Evolutionary conservation across 2,329 filamentous ascomycete genomes (phyloP), one percentile per base, ranked within the genome.

Genomic region (Berkeleyomyces basicola): DNA sequence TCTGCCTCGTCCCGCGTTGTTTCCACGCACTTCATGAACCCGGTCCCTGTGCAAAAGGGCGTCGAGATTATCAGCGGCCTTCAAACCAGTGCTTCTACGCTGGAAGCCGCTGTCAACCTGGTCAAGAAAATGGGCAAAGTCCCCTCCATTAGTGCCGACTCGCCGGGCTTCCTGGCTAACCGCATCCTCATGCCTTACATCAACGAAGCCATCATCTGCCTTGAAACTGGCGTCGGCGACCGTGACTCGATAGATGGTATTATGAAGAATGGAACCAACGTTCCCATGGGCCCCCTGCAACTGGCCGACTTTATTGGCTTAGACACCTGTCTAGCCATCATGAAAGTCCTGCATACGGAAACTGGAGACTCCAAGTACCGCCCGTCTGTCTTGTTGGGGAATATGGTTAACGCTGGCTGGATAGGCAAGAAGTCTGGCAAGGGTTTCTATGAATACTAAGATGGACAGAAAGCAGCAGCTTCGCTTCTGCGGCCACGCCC

Each of bases 21-120:
- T 62, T 90, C 89, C 60, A 97, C 93, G 14, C 93, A 99, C 74
- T 99, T 99, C 75, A 99, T 99, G 93, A 99, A 99, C 78, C 93
- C 93, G 0, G 93, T 99, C 0, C 93, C 93, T 1, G 77, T 99
- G 40, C 93, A 97, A 72, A 96, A 96, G 74, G 93, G 93, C 61
- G 93, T 99, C 4, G 93, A 99, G 76, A 96, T 99, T 70, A 97
- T 99, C 72, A 86, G 88, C 60, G 93, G 90, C 39, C 79, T 99
- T 39, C 93, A 99, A 74, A 99, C 93, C 2, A 93, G 88, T 64
- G 77, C 84, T 67, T 81, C 82, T 65, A 97, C 93, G 0, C 76
- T 96, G 53, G 85, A 89, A 16, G 88, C 86, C 0, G 90, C 93
- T 2, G 75, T 97, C 9, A 86, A 82, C 4, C 92, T 99, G 71